A percentile compares a stretch with the other conserved stretches of the same genome.
Evolutionary conservation across 352 stramenopile genomes (phyloP).

Genomic region (Phytophthora pinifolia): DNA sequence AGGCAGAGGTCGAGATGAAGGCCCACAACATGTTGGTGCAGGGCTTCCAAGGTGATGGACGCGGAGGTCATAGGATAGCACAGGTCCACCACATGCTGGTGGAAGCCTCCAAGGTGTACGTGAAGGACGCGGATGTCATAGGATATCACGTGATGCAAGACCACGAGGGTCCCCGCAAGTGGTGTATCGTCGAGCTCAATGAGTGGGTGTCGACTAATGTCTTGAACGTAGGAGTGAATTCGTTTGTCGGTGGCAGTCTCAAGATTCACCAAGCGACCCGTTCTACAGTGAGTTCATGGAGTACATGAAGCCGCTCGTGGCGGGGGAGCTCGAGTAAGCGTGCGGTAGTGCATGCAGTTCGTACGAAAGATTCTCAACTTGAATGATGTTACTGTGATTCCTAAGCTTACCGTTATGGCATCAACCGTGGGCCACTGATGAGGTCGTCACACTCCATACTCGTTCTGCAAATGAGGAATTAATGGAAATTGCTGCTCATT

Average conservation of each 20-base stretch:
- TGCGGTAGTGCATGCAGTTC: too few species aligned
- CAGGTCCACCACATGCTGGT: slow-evolving; percentile 25
- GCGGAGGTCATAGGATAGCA: too few species aligned
- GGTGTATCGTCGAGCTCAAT: slow-evolving; percentile 30
- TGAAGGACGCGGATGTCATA: slow-evolving; percentile 21
- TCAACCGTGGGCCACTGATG: too few species aligned
- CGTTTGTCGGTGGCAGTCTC: slow-evolving; percentile 13
- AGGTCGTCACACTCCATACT: too few species aligned
- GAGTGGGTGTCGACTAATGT: slow-evolving; percentile 13
- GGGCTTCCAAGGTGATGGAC: too few species aligned
- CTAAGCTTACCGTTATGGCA: too few species aligned
- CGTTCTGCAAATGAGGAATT: too few species aligned
- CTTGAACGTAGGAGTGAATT: neutral
- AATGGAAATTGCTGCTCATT: too few species aligned
- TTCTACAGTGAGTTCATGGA: slow-evolving; percentile 21
- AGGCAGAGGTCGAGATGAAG: too few species aligned
- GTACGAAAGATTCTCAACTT: too few species aligned
- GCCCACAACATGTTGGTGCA: too few species aligned
- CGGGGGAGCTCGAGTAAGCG: slow-evolving; percentile 12
- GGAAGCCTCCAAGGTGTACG: slow-evolving; percentile 28
- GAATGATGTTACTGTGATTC: too few species aligned
- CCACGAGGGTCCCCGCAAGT: slow-evolving; percentile 23
- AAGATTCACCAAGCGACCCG: slow-evolving; percentile 28
- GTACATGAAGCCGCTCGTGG: slow-evolving; percentile 21
- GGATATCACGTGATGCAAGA: slow-evolving; percentile 32